These are phyloP conservation scores for Diplosphaera chodatii DNA, from an alignment of 139 green algal species.

Conservation along the genomic window DNA sequence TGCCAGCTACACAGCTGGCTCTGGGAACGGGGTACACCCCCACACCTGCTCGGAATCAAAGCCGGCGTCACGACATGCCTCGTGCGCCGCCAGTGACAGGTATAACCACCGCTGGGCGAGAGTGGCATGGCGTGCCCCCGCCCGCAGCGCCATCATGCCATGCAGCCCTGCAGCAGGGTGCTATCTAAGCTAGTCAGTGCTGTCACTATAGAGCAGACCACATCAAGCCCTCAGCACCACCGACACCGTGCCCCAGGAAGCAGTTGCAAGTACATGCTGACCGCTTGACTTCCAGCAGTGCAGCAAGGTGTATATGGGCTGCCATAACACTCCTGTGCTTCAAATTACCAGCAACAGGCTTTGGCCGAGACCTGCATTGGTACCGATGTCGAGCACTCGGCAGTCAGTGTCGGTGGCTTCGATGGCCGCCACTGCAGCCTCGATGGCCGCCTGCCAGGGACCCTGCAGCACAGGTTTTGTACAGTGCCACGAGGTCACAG, in stretches of 20 bases:
- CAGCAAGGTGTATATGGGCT: too few relatives aligned
- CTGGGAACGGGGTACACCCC: too few relatives aligned
- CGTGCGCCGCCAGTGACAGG: slow-evolving; percentile 52
- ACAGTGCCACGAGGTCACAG: too few relatives aligned
- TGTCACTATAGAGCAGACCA: too few relatives aligned
- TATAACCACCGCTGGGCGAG: slow-evolving; percentile 74
- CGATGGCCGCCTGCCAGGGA: slow-evolving; percentile 29
- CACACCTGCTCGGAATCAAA: slow-evolving; percentile 2
- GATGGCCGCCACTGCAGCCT: slow-evolving; percentile 17
- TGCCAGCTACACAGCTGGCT: too few relatives aligned
- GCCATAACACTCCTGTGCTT: too few relatives aligned
- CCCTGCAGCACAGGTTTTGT: slow-evolving; percentile 5
- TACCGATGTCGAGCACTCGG: slow-evolving; percentile 54
- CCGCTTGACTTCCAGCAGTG: too few relatives aligned
- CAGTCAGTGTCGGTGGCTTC: slow-evolving; percentile 42
- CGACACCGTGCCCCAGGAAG: too few relatives aligned
- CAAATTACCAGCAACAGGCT: too few relatives aligned
- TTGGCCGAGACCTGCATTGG: slow-evolving; percentile 38
- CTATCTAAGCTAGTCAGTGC: too few relatives aligned
- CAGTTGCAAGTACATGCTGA: too few relatives aligned
- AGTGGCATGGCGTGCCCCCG: slow-evolving; percentile 70
- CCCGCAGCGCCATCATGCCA: slow-evolving; percentile 53
- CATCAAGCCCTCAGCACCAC: too few relatives aligned
- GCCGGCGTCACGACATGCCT: slow-evolving; percentile 49
- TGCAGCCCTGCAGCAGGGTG: slow-evolving; percentile 39